A percentile compares a stretch with the other conserved stretches of the same genome.
Evolutionary conservation across 768 basidiomycete species (phyloP).

Genomic region (Leccinellum luteum): DNA sequence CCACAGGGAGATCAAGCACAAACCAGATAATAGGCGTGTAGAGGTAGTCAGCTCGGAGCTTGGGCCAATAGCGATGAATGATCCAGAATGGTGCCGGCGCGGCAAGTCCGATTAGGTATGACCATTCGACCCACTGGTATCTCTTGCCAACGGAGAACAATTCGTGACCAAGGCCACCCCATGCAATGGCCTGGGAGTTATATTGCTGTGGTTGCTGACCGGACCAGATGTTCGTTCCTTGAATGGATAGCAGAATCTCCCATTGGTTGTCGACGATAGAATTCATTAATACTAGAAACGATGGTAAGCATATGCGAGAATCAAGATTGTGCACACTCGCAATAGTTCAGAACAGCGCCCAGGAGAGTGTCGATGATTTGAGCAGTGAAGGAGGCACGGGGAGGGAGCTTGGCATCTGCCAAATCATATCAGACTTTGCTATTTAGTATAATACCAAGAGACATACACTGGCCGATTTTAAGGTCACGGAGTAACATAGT

Average conservation of each 20-base stretch:
- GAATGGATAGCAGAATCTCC: constrained; percentile 48
- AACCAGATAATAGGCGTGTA: constrained; percentile 33
- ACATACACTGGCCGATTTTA: constrained; percentile 38
- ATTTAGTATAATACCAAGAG: not conserved
- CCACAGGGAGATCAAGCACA: constrained; percentile 1
- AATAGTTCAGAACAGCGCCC: constrained; percentile 46
- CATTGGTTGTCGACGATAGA: constrained; percentile 51
- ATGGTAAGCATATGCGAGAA: not conserved
- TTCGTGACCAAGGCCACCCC: constrained; percentile 37
- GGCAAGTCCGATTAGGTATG: constrained; percentile 31
- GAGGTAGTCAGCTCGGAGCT: constrained; percentile 22
- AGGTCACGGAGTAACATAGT: constrained; percentile 53
- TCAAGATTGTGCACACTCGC: constrained; percentile 21
- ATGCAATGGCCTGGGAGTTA: constrained; percentile 35
- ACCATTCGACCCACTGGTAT: constrained; percentile 41
- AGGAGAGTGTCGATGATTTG: constrained; percentile 42
- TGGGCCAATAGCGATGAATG: constrained; percentile 35
- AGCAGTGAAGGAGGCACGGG: constrained; percentile 51
- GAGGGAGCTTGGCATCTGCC: constrained; percentile 52
- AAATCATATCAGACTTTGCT: constrained; percentile 35
- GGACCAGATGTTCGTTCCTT: constrained; percentile 46
- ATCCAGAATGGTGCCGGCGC: constrained; percentile 44
- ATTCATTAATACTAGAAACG: constrained; percentile 54
- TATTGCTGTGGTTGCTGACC: constrained; percentile 30
- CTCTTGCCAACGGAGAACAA: constrained; percentile 32